Evolutionary conservation across 2,329 filamentous ascomycete genomes (phyloP).

Genomic region (Colletotrichum spinosum): DNA sequence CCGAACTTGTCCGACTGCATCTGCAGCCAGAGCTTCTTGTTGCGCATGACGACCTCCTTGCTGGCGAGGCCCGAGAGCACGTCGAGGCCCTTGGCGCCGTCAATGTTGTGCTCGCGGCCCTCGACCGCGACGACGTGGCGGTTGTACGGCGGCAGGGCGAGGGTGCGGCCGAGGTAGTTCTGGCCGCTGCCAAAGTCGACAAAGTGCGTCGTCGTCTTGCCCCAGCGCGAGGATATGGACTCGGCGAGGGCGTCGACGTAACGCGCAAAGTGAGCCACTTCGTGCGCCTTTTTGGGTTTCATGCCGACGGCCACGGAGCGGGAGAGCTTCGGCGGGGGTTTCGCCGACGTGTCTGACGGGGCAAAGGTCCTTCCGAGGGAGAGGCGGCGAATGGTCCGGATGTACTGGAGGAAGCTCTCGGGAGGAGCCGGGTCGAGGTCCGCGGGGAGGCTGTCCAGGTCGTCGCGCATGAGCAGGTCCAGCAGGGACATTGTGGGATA

Average conservation of each 20-base stretch:
- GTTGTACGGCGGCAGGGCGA: conserved; percentile 88
- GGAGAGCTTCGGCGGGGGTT: conserved; percentile 69
- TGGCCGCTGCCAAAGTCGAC: conserved; percentile 97
- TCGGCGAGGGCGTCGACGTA: conserved; percentile 76
- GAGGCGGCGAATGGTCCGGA: conserved; percentile 76
- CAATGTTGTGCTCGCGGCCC: conserved; percentile 86
- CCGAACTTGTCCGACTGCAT: conserved; percentile 56
- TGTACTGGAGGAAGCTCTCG: conserved; percentile 75
- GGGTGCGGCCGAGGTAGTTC: conserved; percentile 90
- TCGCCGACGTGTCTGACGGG: conserved; percentile 46
- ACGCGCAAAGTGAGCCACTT: conserved; percentile 90
- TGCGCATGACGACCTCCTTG: conserved; percentile 79
- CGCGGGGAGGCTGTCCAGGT: conserved; percentile 62
- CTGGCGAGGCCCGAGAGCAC: conserved; percentile 81
- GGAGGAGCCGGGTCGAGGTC: conserved; percentile 53
- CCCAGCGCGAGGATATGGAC: conserved; percentile 69
- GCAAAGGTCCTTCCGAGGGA: conserved; percentile 73
- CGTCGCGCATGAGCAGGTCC: conserved; percentile 83
- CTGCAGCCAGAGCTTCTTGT: conserved; percentile 82
- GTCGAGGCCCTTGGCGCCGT: conserved; percentile 86
- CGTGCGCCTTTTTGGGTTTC: conserved; percentile 95
- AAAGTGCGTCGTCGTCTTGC: conserved; percentile 79
- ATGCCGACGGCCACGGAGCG: conserved; percentile 86
- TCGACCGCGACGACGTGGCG: conserved; percentile 92
- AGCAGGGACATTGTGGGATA: conserved; percentile 81